Conservation (phyloP, 129 eudicot species). For the Chrysanthemum seticuspe region DNA sequence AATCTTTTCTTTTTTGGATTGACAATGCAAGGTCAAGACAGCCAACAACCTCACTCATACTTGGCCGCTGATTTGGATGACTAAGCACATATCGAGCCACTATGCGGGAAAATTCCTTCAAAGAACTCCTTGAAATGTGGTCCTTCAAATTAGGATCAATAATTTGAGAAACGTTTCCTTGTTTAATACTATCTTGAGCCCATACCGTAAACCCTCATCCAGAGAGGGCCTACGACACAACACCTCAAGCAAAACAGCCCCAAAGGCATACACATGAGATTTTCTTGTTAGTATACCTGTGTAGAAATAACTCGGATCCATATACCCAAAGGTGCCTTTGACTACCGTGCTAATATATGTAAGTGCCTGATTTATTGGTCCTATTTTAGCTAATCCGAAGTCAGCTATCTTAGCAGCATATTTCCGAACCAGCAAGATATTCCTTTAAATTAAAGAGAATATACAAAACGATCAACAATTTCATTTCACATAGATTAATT, state of each 20-base stretch:
- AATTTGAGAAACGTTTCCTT: slow-evolving; percentile 9
- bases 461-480: no score
- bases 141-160: not conserved
- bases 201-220: slow-evolving; percentile 17
- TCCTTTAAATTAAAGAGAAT: not conserved
- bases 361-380: slow-evolving; percentile 13
- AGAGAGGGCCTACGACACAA: slow-evolving; percentile 6
- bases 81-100: slow-evolving; percentile 4
- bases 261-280: no score
- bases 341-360: not conserved
- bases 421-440: slow-evolving; percentile 17
- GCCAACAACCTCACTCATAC: slow-evolving; percentile 6
- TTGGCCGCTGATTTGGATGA: not conserved
- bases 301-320: slow-evolving; percentile 13
- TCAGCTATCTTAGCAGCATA: slow-evolving; percentile 16
- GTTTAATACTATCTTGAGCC: slow-evolving; percentile 15
- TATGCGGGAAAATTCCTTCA: slow-evolving; percentile 7
- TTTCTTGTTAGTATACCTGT: no score
- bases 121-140: slow-evolving; percentile 3
- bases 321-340: slow-evolving; percentile 23
- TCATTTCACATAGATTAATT: no score
- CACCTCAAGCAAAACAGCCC: slow-evolving; percentile 7
- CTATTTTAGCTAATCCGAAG: slow-evolving; percentile 20
- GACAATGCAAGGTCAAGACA: slow-evolving; percentile 3
- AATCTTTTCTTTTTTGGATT: slow-evolving; percentile 6